Evolutionary conservation across 2,329 filamentous ascomycete genomes (phyloP).

Genomic region (Cladosporium phlei): DNA sequence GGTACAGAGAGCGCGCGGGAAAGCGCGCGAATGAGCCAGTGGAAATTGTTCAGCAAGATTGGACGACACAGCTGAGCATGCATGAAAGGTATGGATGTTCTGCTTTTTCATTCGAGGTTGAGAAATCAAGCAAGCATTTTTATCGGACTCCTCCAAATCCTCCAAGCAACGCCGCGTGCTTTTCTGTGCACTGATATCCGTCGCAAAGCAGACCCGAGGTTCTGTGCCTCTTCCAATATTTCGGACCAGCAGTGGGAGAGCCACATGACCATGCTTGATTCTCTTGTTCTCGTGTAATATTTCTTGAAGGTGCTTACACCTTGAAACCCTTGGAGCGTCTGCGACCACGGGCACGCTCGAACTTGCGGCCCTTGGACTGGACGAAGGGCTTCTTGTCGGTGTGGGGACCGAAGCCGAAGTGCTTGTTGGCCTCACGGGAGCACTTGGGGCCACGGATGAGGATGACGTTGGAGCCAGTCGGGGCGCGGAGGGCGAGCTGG

Average conservation of each 20-base stretch:
- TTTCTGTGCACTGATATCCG: conserved; percentile 7
- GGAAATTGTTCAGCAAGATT: background rate
- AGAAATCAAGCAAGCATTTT: conserved; percentile 11
- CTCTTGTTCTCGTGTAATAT: background rate
- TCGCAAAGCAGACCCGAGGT: conserved; percentile 3
- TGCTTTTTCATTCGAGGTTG: conserved; percentile 1
- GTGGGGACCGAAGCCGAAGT: conserved; percentile 98
- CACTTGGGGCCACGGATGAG: conserved; percentile 98
- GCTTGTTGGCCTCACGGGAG: conserved; percentile 93
- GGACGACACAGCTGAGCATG: background rate
- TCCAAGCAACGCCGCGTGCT: conserved; percentile 7
- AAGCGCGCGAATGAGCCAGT: too few relatives aligned
- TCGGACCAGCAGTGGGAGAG: conserved; percentile 1
- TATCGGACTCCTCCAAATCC: conserved; percentile 11
- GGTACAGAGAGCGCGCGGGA: too few relatives aligned
- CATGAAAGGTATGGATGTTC: background rate
- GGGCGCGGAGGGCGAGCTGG: conserved; percentile 90
- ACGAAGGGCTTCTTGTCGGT: conserved; percentile 98
- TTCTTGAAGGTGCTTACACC: conserved; percentile 63
- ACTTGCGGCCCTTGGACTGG: conserved; percentile 98
- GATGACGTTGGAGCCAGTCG: conserved; percentile 94
- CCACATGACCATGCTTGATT: conserved; percentile 2
- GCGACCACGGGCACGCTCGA: conserved; percentile 98
- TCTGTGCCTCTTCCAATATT: conserved; percentile 3
- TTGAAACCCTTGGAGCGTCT: conserved; percentile 99